These are phyloP conservation scores for Globisporangium solare DNA, from an alignment of 352 stramenopile genomes.

Conservation along the genomic window DNA sequence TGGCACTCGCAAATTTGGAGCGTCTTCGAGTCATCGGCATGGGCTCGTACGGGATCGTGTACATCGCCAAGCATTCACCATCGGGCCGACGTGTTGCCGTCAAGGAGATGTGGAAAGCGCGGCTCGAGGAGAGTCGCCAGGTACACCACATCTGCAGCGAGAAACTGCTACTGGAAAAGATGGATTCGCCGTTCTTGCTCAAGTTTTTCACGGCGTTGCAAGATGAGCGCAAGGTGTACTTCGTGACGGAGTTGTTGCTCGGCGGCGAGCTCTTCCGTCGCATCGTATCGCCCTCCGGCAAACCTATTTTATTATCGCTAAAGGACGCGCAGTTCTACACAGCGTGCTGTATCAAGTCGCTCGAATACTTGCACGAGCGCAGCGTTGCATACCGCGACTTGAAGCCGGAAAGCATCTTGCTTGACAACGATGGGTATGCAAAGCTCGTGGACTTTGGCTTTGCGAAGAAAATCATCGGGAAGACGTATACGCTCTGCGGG, in stretches of 20 bases:
- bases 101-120: constrained; percentile 67
- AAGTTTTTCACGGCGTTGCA: constrained; percentile 90
- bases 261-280: constrained; percentile 93
- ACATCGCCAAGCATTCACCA: constrained; percentile 34
- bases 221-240: constrained; percentile 86
- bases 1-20: constrained; percentile 56
- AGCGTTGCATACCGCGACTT: constrained; percentile 86
- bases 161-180: constrained; percentile 70
- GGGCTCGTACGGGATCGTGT: constrained; percentile 46
- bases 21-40: constrained; percentile 55
- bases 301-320: constrained; percentile 75
- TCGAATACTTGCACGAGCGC: constrained; percentile 85
- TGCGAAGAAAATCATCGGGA: constrained; percentile 74
- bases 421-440: constrained; percentile 82
- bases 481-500: constrained; percentile 37
- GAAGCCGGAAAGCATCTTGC: constrained; percentile 84
- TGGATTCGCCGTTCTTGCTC: constrained; percentile 91
- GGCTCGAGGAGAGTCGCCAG: constrained; percentile 78
- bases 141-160: constrained; percentile 88
- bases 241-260: constrained; percentile 92
- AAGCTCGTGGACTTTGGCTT: constrained; percentile 94
- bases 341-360: constrained; percentile 76
- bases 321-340: constrained; percentile 85
- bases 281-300: constrained; percentile 50
- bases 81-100: constrained; percentile 45